phyloP scores from a whole-genome alignment of 2,329 filamentous ascomycete genomes.

The Claviceps pusilla region DNA sequence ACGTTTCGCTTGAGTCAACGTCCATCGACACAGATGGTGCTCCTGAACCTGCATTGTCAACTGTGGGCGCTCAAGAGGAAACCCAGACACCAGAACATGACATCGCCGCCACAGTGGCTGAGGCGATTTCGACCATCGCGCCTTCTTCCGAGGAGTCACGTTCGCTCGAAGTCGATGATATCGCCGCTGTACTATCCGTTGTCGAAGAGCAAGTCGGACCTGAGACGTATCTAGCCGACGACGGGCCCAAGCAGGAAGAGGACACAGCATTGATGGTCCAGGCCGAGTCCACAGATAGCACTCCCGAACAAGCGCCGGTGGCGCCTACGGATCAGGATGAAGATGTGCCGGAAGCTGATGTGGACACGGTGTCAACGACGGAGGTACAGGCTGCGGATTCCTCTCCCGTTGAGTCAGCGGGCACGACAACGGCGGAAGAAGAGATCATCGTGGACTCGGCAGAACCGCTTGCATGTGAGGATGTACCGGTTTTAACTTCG shows the following conservation, averaged over 20 bases:
- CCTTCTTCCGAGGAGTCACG: not conserved
- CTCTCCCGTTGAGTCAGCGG: not conserved
- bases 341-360: not conserved
- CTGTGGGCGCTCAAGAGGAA: not conserved
- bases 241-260: not conserved
- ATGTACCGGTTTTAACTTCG: not conserved
- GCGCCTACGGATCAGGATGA: not conserved
- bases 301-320: not conserved
- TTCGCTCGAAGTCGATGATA: not conserved
- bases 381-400: not conserved
- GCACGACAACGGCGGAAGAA: not conserved
- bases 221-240: not conserved
- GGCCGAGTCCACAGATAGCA: not conserved
- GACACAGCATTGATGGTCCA: not conserved
- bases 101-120: not conserved
- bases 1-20: not conserved
- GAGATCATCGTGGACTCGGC: not conserved
- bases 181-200: not conserved
- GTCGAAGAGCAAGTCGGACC: not conserved
- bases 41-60: not conserved
- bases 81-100: not conserved
- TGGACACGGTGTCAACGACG: not conserved
- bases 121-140: not conserved
- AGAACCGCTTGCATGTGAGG: not conserved
- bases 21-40: not conserved